Base-by-base conservation (phyloP, 306 rosid species). In the Arachis stenosperma region DNA sequence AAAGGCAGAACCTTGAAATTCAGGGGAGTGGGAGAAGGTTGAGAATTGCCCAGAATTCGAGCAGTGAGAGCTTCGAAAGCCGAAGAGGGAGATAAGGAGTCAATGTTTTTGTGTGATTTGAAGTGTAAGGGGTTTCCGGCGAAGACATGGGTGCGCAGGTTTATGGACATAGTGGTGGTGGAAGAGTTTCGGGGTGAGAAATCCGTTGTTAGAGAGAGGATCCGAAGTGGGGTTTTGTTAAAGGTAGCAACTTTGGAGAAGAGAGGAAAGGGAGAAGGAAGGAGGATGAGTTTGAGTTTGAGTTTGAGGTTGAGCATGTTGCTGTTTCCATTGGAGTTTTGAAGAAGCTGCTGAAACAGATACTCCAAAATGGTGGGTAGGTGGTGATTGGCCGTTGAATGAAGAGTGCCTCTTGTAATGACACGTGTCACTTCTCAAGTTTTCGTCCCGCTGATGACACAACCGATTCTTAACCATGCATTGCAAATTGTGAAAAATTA, bases 1-100 rank as follows among this genome's bases (percentile, higher is more conserved):
- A 93, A 91, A 22, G 94, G 97, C 52, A 93, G 75, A 2, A 93
- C 91, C 92, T 83, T 86, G 74, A 88, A 88, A 76, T 33, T 48
- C 13, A 87, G 89, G 9, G 94, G 83, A 7, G 83, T 6, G 27
- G 22, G 81, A 5, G 87, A 60, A 37, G 71, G 56, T 6, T 57
- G 86, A 47, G 79, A n/a, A 14, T 57, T 55, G 44, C 59, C 81
- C 12, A 74, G 69, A 39, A 93, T 86, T 63, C 73, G 88, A 17
- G 76, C 14, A 65, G 88, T 86, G 67, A 93, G 86, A 10, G 94
- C 75, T 75, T 90, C 82, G n/a, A 85, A 70, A 22, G 96, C 92
- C 41, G 79, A 72, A 11, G 86, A 68, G 43, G 94, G 90, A 30
- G 92, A 78, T 84, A 86, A 79, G 1, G 87, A 80, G 70, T 85